Conservation (phyloP, 192 early-diverging fungal species). For the Backusella sp. region DNA sequence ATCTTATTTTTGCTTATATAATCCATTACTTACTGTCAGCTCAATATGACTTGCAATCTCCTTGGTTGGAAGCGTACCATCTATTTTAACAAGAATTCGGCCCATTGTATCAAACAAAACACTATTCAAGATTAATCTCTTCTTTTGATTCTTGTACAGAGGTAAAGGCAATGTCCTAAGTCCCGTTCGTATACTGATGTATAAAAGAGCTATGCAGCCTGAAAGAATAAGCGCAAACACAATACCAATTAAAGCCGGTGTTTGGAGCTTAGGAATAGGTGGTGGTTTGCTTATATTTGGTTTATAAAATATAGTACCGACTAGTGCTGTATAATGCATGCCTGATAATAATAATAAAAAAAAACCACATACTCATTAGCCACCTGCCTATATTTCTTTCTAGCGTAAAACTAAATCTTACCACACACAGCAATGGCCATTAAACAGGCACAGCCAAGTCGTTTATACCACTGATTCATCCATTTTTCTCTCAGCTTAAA, state of each 20-base stretch:
- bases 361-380: neutral
- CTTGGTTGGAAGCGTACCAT: conserved; percentile 36
- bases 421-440: conserved; percentile 44
- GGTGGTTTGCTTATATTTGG: conserved; percentile 3
- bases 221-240: conserved; percentile 24
- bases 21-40: conserved; percentile 15
- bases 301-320: conserved; percentile 34
- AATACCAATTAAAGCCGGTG: conserved; percentile 18
- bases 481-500: conserved; percentile 46
- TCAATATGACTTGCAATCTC: conserved; percentile 28
- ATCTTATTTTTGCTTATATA: neutral
- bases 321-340: conserved; percentile 38
- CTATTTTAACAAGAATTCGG: conserved; percentile 35
- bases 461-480: conserved; percentile 45
- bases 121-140: conserved; percentile 28
- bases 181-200: conserved; percentile 8
- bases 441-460: conserved; percentile 42
- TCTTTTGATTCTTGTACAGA: conserved; percentile 7
- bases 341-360: conserved; percentile 19
- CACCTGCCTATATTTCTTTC: neutral
- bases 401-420: conserved; percentile 11
- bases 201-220: conserved; percentile 8
- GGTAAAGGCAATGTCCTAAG: neutral
- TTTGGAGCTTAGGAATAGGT: conserved; percentile 7
- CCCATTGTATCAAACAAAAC: conserved; percentile 36